Conservation (phyloP, 495 filamentous ascomycete species). For the Pseudoneurospora amorphoporcata region DNA sequence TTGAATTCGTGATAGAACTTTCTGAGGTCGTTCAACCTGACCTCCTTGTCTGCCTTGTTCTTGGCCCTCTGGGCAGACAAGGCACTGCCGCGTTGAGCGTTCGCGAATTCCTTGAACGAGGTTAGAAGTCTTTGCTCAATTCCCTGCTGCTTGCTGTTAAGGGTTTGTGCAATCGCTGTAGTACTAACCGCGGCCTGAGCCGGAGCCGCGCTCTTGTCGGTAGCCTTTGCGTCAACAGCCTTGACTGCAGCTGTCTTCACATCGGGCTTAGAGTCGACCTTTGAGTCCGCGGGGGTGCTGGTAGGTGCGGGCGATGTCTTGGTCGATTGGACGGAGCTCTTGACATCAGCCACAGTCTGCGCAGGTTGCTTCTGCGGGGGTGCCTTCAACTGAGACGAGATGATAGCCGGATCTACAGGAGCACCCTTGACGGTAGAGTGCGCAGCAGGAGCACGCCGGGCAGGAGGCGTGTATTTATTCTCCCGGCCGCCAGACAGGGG, state of each 20-base stretch:
- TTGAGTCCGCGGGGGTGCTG: slow-evolving; percentile 14
- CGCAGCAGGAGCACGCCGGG: slow-evolving; percentile 64
- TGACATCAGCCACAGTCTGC: slow-evolving; percentile 36
- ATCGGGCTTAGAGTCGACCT: slow-evolving; percentile 4
- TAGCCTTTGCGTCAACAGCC: slow-evolving; percentile 21
- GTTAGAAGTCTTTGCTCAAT: slow-evolving; percentile 70
- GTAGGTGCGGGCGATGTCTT: slow-evolving; percentile 1
- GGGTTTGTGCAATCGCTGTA: slow-evolving; percentile 40
- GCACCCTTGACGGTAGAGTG: slow-evolving; percentile 61
- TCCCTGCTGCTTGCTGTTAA: not conserved
- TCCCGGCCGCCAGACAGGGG: slow-evolving; percentile 43
- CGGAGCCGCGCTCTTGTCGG: slow-evolving; percentile 20
- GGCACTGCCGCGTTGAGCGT: slow-evolving; percentile 38
- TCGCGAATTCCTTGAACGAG: slow-evolving; percentile 73
- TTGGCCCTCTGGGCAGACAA: slow-evolving; percentile 67
- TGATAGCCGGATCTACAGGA: slow-evolving; percentile 73
- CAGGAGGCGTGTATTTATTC: slow-evolving; percentile 86
- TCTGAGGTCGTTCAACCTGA: slow-evolving; percentile 87
- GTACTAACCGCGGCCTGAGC: slow-evolving; percentile 41
- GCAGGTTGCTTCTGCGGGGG: slow-evolving; percentile 32
- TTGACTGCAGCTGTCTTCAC: slow-evolving; percentile 16
- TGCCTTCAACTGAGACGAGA: slow-evolving; percentile 57
- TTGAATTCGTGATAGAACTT: slow-evolving; percentile 94
- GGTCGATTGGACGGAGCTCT: slow-evolving; percentile 4
- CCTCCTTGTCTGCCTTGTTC: slow-evolving; percentile 71